These are phyloP conservation scores for Meyerozyma elateridarum DNA, from an alignment of 1,139 yeast species.

Conservation along the genomic window DNA sequence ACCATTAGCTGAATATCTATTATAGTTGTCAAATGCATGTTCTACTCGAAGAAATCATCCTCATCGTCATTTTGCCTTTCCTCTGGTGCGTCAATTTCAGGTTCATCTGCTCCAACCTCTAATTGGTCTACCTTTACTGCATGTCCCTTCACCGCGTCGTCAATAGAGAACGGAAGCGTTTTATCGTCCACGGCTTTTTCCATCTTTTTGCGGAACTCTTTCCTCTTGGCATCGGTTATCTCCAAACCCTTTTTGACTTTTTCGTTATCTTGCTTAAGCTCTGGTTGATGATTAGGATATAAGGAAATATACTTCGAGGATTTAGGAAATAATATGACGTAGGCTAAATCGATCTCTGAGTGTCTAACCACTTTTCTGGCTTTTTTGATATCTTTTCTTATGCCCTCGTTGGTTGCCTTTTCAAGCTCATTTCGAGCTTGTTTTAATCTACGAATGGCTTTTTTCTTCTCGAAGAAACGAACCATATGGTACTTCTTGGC, in stretches of 20 bases:
- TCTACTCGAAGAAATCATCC: constrained; percentile 43
- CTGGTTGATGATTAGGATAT: constrained; percentile 44
- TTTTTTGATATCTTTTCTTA: constrained; percentile 49
- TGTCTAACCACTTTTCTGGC: constrained; percentile 50
- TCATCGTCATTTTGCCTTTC: constrained; percentile 23
- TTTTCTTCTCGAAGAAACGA: constrained; percentile 84
- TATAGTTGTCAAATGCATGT: constrained; percentile 6
- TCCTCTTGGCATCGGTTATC: constrained; percentile 46
- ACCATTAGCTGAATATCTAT: constrained; percentile 11
- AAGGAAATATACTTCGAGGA: constrained; percentile 77
- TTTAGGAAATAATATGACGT: constrained; percentile 73
- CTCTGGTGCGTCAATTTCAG: constrained; percentile 42
- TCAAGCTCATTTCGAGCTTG: constrained; percentile 51
- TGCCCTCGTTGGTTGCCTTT: constrained; percentile 34
- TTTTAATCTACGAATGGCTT: constrained; percentile 73
- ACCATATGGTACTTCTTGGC: constrained; percentile 92
- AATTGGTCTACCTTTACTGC: constrained; percentile 20
- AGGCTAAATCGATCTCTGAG: constrained; percentile 69
- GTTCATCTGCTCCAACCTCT: constrained; percentile 12
- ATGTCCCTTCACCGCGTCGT: constrained; percentile 53
- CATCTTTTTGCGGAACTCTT: constrained; percentile 47
- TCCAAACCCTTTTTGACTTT: constrained; percentile 44
- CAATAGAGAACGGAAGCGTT: constrained; percentile 53
- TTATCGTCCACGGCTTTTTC: constrained; percentile 47
- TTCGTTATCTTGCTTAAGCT: constrained; percentile 24